These are phyloP conservation scores for Camptophora hylomeconis DNA, from an alignment of 2,329 filamentous ascomycete genomes.

Conservation along the genomic window DNA sequence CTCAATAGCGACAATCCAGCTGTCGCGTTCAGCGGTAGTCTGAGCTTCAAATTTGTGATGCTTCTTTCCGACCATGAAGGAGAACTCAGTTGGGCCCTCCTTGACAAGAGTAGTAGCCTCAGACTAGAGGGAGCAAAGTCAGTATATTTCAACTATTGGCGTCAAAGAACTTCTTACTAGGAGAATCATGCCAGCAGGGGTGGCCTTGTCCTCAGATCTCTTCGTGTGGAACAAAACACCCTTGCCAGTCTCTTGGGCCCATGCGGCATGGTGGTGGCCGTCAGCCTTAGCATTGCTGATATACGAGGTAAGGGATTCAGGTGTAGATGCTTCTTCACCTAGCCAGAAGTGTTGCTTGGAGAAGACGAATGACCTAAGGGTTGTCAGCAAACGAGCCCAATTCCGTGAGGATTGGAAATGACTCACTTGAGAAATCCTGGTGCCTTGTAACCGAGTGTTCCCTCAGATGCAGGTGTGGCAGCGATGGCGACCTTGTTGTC, in stretches of 20 bases:
- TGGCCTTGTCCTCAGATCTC: constrained; percentile 67
- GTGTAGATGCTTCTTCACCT: constrained; percentile 57
- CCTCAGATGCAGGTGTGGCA: constrained; percentile 64
- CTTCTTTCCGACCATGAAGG: constrained; percentile 70
- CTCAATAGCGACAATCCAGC: constrained; percentile 80
- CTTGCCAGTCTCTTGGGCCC: constrained; percentile 89
- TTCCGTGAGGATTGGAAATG: constrained; percentile 1
- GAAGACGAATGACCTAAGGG: constrained; percentile 65
- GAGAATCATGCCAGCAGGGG: constrained; percentile 70
- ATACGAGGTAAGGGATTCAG: constrained; percentile 62
- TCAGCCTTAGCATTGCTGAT: constrained; percentile 79
- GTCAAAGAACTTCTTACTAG: constrained; percentile 50
- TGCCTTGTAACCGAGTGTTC: constrained; percentile 78
- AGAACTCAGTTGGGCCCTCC: constrained; percentile 69
- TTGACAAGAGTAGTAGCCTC: constrained; percentile 60
- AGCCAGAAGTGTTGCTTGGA: constrained; percentile 92
- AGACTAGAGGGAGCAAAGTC: constrained; percentile 29
- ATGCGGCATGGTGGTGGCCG: constrained; percentile 63
- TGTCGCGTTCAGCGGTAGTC: constrained; percentile 65
- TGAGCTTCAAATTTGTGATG: constrained; percentile 89
- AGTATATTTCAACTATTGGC: constrained; percentile 22
- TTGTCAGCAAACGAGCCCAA: constrained; percentile 15
- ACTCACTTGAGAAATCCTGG: constrained; percentile 81
- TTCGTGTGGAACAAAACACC: constrained; percentile 87
- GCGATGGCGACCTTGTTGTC: constrained; percentile 32